A percentile compares a stretch with the other conserved stretches of the same genome.
Evolutionary conservation across 345 rosid genomes (phyloP).

Genomic region (Stellera chamaejasme): DNA sequence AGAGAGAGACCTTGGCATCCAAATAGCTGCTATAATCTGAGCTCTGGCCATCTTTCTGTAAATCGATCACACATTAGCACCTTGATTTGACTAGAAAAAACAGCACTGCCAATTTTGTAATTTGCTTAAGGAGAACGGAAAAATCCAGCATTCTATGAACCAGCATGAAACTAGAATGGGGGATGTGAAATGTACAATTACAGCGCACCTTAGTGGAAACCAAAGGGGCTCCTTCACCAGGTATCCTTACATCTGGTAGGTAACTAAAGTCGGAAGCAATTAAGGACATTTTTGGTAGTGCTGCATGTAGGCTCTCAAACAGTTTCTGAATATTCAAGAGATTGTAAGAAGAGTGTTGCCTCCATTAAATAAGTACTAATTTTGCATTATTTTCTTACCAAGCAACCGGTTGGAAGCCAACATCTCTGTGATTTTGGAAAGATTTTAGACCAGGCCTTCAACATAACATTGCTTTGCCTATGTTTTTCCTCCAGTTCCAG

Average conservation of each 20-base stretch:
- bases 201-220: constrained; percentile 77
- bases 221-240: constrained; percentile 93
- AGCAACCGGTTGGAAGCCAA: constrained; percentile 97
- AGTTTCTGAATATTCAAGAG: constrained; percentile 49
- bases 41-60: constrained; percentile 88
- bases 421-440: constrained; percentile 82
- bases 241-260: constrained; percentile 89
- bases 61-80: not conserved
- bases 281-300: constrained; percentile 91
- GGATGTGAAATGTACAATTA: not conserved
- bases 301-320: constrained; percentile 70
- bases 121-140: not conserved
- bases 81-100: not conserved
- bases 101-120: not conserved
- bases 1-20: constrained; percentile 68
- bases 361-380: not conserved
- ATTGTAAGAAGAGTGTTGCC: constrained; percentile 5
- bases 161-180: not conserved
- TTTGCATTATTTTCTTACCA: constrained; percentile 41
- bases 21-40: constrained; percentile 73
- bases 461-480: constrained; percentile 17
- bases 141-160: not conserved
- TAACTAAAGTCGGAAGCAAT: constrained; percentile 91
- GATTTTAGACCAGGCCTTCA: constrained; percentile 60
- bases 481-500: constrained; percentile 40